These are phyloP conservation scores for Nicotiana paniculata DNA, from an alignment of 257 asterid species.

Conservation along the genomic window DNA sequence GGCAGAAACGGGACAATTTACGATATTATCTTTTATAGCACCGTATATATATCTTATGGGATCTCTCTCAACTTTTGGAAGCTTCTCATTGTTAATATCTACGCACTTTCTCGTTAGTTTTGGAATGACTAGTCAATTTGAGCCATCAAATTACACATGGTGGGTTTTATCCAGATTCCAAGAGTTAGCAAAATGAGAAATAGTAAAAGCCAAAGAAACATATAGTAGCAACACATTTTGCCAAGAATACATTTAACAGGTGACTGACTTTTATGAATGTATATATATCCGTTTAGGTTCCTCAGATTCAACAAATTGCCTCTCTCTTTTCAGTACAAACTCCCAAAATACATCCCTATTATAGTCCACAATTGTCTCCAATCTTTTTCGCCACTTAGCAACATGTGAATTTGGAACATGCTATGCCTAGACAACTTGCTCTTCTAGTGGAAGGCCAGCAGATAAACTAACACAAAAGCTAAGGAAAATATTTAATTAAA, in stretches of 20 bases:
- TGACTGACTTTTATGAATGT: conserved; percentile 1
- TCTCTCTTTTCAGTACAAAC: conserved; percentile 10
- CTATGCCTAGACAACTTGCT: conserved; percentile 6
- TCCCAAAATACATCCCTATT: conserved; percentile 6
- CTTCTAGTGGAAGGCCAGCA: neutral
- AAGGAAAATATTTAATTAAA: no score
- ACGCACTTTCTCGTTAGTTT: conserved; percentile 8
- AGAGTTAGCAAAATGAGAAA: conserved; percentile 26
- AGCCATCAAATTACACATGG: conserved; percentile 8
- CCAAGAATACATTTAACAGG: neutral
- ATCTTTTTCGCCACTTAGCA: conserved; percentile 8
- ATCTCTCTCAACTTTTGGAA: conserved; percentile 19
- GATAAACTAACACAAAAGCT: neutral
- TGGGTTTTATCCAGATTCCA: conserved; percentile 36
- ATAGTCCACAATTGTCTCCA: neutral
- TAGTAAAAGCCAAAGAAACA: conserved; percentile 34
- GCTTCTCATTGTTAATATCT: conserved; percentile 29
- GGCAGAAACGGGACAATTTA: neutral
- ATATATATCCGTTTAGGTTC: neutral
- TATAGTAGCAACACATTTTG: neutral
- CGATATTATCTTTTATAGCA: neutral
- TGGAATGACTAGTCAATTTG: conserved; percentile 13
- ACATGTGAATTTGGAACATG: conserved; percentile 26
- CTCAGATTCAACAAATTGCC: conserved; percentile 14
- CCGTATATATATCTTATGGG: neutral